Percentiles rank a stretch among this genome's conserved stretches.
Conservation (phyloP, 2,329 filamentous ascomycete genomes). For the Neofusicoccum ribis region DNA sequence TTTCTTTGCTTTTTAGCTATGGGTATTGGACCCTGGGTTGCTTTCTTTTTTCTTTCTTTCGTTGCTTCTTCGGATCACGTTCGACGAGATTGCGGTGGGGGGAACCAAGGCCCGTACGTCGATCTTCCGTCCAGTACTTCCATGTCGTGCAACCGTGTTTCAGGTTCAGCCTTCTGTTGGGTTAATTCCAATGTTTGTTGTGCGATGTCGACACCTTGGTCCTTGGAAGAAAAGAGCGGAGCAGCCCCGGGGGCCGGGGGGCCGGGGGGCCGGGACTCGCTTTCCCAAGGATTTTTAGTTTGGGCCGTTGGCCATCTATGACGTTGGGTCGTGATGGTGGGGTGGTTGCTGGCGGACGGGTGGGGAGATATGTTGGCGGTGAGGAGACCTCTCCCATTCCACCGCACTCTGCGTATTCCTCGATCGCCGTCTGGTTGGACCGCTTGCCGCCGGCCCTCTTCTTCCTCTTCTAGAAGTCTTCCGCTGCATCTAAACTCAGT, state of each 20-base stretch:
- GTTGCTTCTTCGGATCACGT: conserved; percentile 8
- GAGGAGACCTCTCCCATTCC: no score
- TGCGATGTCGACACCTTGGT: neutral
- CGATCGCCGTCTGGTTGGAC: no score
- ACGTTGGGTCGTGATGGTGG: no score
- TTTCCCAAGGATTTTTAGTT: no score
- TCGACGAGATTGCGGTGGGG: neutral
- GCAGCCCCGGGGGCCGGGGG: neutral
- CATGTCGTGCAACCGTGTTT: neutral
- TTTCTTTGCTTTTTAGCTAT: neutral
- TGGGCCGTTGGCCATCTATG: no score
- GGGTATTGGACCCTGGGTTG: neutral
- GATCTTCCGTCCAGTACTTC: neutral
- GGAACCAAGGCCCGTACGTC: neutral
- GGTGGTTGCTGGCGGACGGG: no score
- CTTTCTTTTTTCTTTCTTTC: neutral
- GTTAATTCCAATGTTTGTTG: neutral
- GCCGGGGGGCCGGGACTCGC: neutral
- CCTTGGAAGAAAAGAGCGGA: neutral
- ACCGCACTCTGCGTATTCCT: no score
- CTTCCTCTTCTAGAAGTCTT: no score
- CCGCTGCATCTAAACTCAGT: no score
- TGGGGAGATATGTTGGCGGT: no score
- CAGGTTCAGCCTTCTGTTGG: neutral
- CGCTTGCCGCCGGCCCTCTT: no score